Conservation (phyloP, 202 grass and related monocot genomes). For the Panicum hallii region DNA sequence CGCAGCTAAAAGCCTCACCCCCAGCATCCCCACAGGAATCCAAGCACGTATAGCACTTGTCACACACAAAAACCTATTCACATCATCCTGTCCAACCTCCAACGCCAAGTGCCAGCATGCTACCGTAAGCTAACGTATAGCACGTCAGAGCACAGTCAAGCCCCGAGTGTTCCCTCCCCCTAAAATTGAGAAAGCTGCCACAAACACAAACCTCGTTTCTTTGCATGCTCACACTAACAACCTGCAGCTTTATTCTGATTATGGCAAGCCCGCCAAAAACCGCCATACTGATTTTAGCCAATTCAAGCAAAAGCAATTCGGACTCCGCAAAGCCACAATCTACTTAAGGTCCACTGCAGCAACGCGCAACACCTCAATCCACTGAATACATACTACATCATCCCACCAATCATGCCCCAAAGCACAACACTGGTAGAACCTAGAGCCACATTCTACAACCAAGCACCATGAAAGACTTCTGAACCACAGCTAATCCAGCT, state of each 20-base stretch:
- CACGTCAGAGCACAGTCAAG: background rate
- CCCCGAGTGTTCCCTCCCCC: background rate
- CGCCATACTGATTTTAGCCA: background rate
- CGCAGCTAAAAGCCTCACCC: background rate
- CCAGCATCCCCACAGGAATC: background rate
- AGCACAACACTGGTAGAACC: background rate
- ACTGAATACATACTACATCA: conserved; percentile 9
- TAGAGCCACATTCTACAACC: conserved; percentile 8
- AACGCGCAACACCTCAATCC: conserved; percentile 8
- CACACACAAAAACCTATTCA: background rate
- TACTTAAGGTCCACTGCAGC: background rate
- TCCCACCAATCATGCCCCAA: background rate
- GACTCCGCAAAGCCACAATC: background rate
- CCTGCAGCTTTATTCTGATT: background rate
- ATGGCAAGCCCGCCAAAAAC: background rate
- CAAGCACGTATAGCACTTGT: background rate
- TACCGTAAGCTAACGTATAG: background rate
- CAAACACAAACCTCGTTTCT: background rate
- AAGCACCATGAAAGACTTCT: conserved; percentile 1
- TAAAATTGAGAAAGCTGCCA: background rate
- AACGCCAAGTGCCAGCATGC: conserved; percentile 21
- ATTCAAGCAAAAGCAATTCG: background rate
- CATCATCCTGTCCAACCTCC: background rate
- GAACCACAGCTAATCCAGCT: background rate
- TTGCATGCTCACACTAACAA: background rate